Evolutionary conservation across 345 rosid genomes (phyloP), one percentile per base, ranked within the genome.

Genomic region (Murraya koenigii): DNA sequence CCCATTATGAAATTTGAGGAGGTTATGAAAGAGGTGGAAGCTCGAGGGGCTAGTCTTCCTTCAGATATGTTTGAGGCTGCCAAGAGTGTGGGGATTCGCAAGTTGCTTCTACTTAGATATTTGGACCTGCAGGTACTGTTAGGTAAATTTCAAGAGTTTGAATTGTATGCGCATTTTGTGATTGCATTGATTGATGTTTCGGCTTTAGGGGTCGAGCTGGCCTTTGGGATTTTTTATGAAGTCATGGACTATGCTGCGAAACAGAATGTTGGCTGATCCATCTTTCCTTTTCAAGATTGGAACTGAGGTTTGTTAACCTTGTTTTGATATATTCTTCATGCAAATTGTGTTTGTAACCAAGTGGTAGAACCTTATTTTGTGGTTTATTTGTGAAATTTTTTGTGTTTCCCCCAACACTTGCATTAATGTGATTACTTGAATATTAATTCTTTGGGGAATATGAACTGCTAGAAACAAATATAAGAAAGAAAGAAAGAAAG

Each of bases 231-330:
- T 89, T 81, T 79, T 84, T 20, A 86, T 93, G 86, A 86, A 85
- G 80, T 87, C 90, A 1, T 90, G 97, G 85, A 70, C 88, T 39
- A 84, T 96, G 92, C 90, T 94, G 52, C 93, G 98, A 1, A 90
- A 92, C 73, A 83, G 99, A 78, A 91, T 96, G 98, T 75, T 93
- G 81, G 98, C 93, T 70, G 99, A 96, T 82, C 97, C 98, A 44
- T 94, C 98, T 55, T 93, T 95, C 77, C 97, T 96, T 70, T 96
- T 96, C 84, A 94, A 96, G 85, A 86, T 96, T 75, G 98, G 97
- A 72, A 84, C 92, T 26, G 99, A 94, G 99, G 99, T 91, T 66
- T 80, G 87, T 74, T 49, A 8, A 73, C 19, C 19, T 23, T 71
- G 54, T 59, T 41, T 75, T 15, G 56, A 58, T 28, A 33, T 28